Percentiles rank a stretch among this genome's conserved stretches.
These are phyloP conservation scores for Fusarium sp. DNA, from an alignment of 2,329 filamentous ascomycete genomes.

Conservation along the genomic window DNA sequence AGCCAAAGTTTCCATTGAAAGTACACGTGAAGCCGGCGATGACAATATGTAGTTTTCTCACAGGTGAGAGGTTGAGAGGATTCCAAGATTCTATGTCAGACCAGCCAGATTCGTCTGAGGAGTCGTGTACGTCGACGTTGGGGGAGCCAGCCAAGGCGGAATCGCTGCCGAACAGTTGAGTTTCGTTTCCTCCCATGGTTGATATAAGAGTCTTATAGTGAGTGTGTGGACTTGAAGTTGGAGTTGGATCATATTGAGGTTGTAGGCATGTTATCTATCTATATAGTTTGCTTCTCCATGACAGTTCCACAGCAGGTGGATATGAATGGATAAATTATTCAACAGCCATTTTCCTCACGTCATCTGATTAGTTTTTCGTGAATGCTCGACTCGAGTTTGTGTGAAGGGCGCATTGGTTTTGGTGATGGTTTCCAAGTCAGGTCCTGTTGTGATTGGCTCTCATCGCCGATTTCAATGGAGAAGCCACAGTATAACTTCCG, in stretches of 20 bases:
- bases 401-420: conserved; percentile 7
- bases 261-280: neutral
- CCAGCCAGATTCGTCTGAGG: conserved; percentile 31
- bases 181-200: conserved; percentile 17
- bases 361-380: conserved; percentile 4
- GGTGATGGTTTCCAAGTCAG: conserved; percentile 10
- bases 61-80: conserved; percentile 45
- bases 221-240: neutral
- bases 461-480: conserved; percentile 14
- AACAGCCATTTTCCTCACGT: neutral
- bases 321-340: neutral
- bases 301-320: conserved; percentile 18
- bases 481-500: neutral
- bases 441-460: conserved; percentile 13
- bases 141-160: neutral
- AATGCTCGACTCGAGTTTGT: conserved; percentile 9
- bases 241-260: neutral
- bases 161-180: conserved; percentile 12
- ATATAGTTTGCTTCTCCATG: conserved; percentile 9
- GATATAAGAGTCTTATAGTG: neutral
- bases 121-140: conserved; percentile 16
- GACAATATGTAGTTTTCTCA: conserved; percentile 48
- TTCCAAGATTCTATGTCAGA: conserved; percentile 36
- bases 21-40: conserved; percentile 50
- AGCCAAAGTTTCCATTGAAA: conserved; percentile 50